phyloP scores from a whole-genome alignment of 164 flowering plant genomes.

The Cinnamomum micranthum region DNA sequence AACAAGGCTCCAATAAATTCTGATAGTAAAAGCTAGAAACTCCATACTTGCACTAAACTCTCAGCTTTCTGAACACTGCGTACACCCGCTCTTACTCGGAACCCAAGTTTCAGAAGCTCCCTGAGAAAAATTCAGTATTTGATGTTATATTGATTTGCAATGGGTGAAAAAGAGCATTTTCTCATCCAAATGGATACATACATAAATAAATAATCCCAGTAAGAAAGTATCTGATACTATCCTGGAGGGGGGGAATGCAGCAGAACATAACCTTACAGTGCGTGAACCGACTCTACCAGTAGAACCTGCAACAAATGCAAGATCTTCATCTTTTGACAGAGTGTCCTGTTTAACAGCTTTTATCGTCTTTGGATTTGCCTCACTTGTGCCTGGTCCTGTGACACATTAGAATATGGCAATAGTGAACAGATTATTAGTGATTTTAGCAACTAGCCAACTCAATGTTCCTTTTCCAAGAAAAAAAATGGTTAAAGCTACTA shows the following conservation, averaged over 20 bases:
- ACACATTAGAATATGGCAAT: neutral
- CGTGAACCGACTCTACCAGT: conserved; percentile 96
- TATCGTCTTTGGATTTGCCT: conserved; percentile 22
- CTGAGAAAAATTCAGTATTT: conserved; percentile 33
- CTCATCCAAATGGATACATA: neutral
- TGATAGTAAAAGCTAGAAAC: neutral
- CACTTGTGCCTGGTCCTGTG: conserved; percentile 24
- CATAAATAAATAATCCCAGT: neutral
- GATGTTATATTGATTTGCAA: neutral
- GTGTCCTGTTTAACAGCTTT: conserved; percentile 28
- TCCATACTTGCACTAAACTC: conserved; percentile 54
- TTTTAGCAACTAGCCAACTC: no score
- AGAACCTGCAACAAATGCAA: conserved; percentile 95
- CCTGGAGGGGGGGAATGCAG: conserved; percentile 3
- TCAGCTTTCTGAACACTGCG: conserved; percentile 63
- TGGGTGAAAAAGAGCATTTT: neutral
- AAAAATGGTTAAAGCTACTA: no score
- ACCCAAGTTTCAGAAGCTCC: conserved; percentile 94
- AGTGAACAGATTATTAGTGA: no score
- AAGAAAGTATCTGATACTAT: neutral
- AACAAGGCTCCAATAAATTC: neutral
- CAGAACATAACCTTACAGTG: conserved; percentile 62
- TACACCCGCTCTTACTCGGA: conserved; percentile 86
- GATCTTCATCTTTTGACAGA: conserved; percentile 46
- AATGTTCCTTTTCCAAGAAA: no score